Conservation (phyloP, 2,329 filamentous ascomycete species). For the Diaporthe caulivora region DNA sequence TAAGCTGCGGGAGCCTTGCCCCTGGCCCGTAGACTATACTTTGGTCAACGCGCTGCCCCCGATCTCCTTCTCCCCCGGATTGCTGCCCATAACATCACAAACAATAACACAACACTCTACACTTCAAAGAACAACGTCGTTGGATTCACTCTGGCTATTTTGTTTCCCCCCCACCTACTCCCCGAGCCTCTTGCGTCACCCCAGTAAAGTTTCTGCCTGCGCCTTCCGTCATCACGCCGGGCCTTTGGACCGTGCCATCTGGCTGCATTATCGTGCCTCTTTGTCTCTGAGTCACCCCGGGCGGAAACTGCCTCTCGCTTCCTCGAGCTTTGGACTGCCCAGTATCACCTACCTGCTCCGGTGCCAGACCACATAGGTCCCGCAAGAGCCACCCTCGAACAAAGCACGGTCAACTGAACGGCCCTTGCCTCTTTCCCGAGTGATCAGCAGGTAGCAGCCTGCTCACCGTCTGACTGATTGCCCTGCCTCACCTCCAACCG, state of each 20-base stretch:
- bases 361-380: constrained; percentile 21
- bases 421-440: constrained; percentile 33
- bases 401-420: constrained; percentile 36
- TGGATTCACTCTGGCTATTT: constrained; percentile 1
- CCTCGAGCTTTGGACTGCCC: constrained; percentile 1
- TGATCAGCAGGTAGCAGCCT: constrained; percentile 32
- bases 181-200: constrained; percentile 11
- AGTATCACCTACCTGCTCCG: constrained; percentile 33
- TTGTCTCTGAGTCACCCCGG: constrained; percentile 40
- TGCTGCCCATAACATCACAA: constrained; percentile 17
- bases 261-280: constrained; percentile 36
- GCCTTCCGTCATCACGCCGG: constrained; percentile 28
- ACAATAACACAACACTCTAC: constrained; percentile 8
- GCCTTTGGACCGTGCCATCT: constrained; percentile 32
- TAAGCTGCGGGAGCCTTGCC: constrained; percentile 12
- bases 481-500: constrained; percentile 30
- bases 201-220: neutral
- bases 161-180: neutral
- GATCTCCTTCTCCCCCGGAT: constrained; percentile 17
- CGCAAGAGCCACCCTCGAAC: constrained; percentile 36
- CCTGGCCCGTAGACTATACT: constrained; percentile 25
- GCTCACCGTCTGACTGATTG: constrained; percentile 30
- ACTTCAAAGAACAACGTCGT: constrained; percentile 27
- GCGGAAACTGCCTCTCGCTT: constrained; percentile 36
- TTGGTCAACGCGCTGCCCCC: constrained; percentile 30